Percentiles rank a stretch among this genome's conserved stretches.
These are phyloP conservation scores for Talaromyces liani DNA, from an alignment of 495 filamentous ascomycete genomes.

Conservation along the genomic window DNA sequence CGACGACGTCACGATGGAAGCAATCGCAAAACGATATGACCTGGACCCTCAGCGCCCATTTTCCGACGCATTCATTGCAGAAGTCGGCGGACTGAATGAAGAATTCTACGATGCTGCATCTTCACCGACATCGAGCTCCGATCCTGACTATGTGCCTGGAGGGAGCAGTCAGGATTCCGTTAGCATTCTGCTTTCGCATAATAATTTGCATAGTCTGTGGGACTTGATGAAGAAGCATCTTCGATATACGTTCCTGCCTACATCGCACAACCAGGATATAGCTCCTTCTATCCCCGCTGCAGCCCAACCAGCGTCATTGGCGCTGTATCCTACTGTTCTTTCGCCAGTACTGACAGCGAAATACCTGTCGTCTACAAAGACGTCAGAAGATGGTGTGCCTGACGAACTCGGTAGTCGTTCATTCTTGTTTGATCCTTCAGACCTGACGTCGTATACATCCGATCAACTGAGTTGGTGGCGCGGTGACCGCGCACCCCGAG, in stretches of 20 bases:
- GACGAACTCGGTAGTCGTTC: constrained; percentile 54
- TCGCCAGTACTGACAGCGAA: constrained; percentile 40
- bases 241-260: constrained; percentile 53
- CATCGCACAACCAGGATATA: constrained; percentile 19
- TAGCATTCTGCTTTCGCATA: constrained; percentile 50
- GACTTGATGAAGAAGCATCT: constrained; percentile 57
- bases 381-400: constrained; percentile 22
- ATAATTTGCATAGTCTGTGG: constrained; percentile 58
- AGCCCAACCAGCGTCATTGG: constrained; percentile 49
- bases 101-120: constrained; percentile 39
- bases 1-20: constrained; percentile 55
- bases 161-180: constrained; percentile 40
- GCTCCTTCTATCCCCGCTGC: constrained; percentile 40
- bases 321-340: constrained; percentile 40
- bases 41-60: constrained; percentile 59
- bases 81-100: constrained; percentile 64
- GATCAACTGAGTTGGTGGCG: constrained; percentile 81
- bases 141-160: constrained; percentile 24
- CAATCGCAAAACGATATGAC: constrained; percentile 60
- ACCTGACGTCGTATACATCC: constrained; percentile 55
- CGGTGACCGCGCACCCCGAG: constrained; percentile 66
- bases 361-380: constrained; percentile 29
- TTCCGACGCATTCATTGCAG: constrained; percentile 70
- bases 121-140: constrained; percentile 19
- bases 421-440: constrained; percentile 59